phyloP scores from a whole-genome alignment of 2,329 filamentous ascomycete species.

The Aspergillaceae sp. region DNA sequence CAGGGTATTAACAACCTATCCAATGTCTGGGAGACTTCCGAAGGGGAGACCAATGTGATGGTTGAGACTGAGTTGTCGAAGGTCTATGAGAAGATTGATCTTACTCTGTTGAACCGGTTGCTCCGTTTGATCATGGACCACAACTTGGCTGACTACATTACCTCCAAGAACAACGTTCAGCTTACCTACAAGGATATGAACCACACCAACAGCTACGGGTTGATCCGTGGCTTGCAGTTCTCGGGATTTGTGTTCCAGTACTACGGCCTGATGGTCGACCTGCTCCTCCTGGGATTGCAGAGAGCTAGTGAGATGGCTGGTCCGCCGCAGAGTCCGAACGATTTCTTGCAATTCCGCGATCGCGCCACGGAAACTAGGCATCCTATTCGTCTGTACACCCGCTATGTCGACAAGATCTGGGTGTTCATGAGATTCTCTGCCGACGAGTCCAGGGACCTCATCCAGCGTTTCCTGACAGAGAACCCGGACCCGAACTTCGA shows the following conservation, averaged over 20 bases:
- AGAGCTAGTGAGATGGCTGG: conserved; percentile 97
- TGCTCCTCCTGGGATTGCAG: conserved; percentile 83
- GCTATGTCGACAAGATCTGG: conserved; percentile 98
- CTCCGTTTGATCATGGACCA: conserved; percentile 97
- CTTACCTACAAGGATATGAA: conserved; percentile 99
- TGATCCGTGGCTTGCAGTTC: conserved; percentile 97
- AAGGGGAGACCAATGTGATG: conserved; percentile 97
- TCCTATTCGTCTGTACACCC: conserved; percentile 92
- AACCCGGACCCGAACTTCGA: conserved; percentile 98
- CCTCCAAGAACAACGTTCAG: conserved; percentile 98
- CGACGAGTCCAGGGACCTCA: conserved; percentile 89
- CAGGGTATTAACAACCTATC: conserved; percentile 98
- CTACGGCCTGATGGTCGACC: conserved; percentile 90
- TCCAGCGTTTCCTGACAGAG: conserved; percentile 94
- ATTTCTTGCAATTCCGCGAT: conserved; percentile 95
- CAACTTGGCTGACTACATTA: conserved; percentile 98
- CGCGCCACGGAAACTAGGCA: conserved; percentile 85
- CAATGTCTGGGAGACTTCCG: conserved; percentile 85
- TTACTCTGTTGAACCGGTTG: conserved; percentile 88
- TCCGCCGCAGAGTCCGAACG: conserved; percentile 85
- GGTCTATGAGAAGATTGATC: conserved; percentile 97
- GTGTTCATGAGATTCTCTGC: conserved; percentile 90
- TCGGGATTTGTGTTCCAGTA: conserved; percentile 99
- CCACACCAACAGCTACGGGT: conserved; percentile 95
- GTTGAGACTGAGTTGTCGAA: conserved; percentile 98